Evolutionary conservation across 352 stramenopile species (phyloP).

Genomic region (Blastocystis sp.): DNA sequence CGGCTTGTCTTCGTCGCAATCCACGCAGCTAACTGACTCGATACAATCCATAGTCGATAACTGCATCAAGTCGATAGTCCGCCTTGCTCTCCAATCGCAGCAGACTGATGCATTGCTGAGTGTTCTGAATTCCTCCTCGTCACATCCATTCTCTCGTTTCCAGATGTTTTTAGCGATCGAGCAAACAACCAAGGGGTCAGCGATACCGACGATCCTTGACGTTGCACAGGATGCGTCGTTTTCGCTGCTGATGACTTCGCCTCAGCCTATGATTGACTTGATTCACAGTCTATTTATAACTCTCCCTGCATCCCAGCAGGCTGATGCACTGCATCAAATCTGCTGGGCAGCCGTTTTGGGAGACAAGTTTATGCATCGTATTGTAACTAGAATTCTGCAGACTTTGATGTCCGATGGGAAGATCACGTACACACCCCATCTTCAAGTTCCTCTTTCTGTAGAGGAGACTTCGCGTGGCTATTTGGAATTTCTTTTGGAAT

Average conservation of each 20-base stretch:
- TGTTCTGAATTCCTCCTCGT: neutral
- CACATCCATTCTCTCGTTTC: neutral
- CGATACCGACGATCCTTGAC: neutral
- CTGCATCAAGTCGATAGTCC: neutral
- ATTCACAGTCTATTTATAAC: neutral
- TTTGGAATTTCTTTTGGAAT: conserved; percentile 2
- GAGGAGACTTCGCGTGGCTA: neutral
- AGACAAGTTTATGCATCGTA: neutral
- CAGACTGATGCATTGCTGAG: neutral
- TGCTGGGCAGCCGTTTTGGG: neutral
- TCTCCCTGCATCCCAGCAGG: neutral
- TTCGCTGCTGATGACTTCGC: neutral
- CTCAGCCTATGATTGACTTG: neutral
- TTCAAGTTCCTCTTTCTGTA: neutral
- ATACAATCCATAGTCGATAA: neutral
- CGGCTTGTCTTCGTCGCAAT: neutral
- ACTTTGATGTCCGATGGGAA: neutral
- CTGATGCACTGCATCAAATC: neutral
- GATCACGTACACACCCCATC: neutral
- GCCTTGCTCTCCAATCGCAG: neutral
- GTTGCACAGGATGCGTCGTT: neutral
- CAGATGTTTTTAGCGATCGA: neutral
- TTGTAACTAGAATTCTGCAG: neutral
- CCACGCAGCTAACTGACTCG: neutral
- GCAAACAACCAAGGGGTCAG: neutral